These are phyloP conservation scores for Babesia bigemina DNA, from an alignment of 169 alveolate genomes.

Conservation along the genomic window DNA sequence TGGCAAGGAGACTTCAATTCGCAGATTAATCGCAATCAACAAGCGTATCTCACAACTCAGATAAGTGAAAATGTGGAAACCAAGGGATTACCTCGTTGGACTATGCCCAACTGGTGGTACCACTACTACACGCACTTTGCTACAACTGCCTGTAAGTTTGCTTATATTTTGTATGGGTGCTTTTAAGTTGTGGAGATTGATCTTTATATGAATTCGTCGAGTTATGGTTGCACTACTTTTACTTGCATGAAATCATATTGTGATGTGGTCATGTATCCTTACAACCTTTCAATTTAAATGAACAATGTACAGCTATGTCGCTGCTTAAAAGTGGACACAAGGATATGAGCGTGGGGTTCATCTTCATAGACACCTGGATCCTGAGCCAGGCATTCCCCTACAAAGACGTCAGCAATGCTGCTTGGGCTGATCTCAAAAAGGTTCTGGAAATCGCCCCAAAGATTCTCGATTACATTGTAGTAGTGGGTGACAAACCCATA, in stretches of 20 bases:
- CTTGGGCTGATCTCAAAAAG: conserved; percentile 85
- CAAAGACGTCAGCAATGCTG: conserved; percentile 80
- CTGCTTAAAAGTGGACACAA: conserved; percentile 77
- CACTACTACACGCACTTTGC: conserved; percentile 85
- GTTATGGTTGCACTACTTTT: neutral
- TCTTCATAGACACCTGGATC: conserved; percentile 89
- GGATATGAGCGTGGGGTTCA: conserved; percentile 84
- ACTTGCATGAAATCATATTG: neutral
- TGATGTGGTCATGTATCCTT: neutral
- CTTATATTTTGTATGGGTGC: neutral
- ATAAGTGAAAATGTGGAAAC: conserved; percentile 46
- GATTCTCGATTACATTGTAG: conserved; percentile 83
- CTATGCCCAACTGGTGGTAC: conserved; percentile 91
- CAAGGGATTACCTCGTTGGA: conserved; percentile 83
- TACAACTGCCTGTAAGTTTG: conserved; percentile 75
- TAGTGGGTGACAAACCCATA: conserved; percentile 89
- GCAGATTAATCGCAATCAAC: conserved; percentile 75
- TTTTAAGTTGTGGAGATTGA: neutral
- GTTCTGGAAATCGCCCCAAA: conserved; percentile 86
- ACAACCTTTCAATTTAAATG: neutral
- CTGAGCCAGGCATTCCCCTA: conserved; percentile 84
- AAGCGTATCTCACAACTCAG: conserved; percentile 69
- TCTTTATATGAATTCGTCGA: neutral
- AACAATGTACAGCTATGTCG: conserved; percentile 50
- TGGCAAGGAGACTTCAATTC: conserved; percentile 86